A percentile compares a stretch with the other conserved stretches of the same genome.
Conservation (phyloP, 352 stramenopile species). For the Thraustotheca clavata region DNA sequence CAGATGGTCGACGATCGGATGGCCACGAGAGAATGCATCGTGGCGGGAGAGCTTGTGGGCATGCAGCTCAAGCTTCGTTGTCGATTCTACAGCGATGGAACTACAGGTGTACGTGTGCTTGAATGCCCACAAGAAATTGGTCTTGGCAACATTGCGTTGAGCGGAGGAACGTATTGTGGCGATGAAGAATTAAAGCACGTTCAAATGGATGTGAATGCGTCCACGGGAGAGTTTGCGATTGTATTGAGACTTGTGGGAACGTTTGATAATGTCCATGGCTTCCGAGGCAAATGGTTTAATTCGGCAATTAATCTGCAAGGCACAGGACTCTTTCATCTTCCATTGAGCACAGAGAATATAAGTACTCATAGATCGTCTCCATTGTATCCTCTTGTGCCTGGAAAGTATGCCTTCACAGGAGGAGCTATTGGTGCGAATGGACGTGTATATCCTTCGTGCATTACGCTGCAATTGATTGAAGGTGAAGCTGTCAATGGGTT, state of each 20-base stretch:
- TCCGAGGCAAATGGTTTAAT: conserved; percentile 15
- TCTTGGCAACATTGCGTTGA: conserved; percentile 7
- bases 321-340: conserved; percentile 10
- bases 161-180: not conserved
- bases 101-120: not conserved
- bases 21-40: conserved; percentile 1
- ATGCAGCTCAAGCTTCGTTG: conserved; percentile 6
- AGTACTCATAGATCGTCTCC: too few species aligned
- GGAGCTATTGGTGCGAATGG: conserved; percentile 12
- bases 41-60: conserved; percentile 2
- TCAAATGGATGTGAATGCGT: not conserved
- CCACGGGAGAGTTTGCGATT: not conserved
- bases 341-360: not conserved
- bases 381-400: not conserved
- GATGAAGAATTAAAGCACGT: not conserved
- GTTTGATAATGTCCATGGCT: not conserved
- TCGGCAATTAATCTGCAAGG: not conserved
- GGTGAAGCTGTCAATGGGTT: not conserved
- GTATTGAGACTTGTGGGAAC: conserved; percentile 8
- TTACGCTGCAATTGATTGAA: not conserved
- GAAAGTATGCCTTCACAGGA: not conserved
- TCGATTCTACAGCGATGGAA: conserved; percentile 1
- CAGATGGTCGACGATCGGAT: conserved; percentile 1
- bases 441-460: conserved; percentile 5
- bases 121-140: conserved; percentile 18